Percentiles rank a stretch among this genome's conserved stretches.
Evolutionary conservation across 2,329 filamentous ascomycete genomes (phyloP).

Genomic region (Tympanopsis confertula): DNA sequence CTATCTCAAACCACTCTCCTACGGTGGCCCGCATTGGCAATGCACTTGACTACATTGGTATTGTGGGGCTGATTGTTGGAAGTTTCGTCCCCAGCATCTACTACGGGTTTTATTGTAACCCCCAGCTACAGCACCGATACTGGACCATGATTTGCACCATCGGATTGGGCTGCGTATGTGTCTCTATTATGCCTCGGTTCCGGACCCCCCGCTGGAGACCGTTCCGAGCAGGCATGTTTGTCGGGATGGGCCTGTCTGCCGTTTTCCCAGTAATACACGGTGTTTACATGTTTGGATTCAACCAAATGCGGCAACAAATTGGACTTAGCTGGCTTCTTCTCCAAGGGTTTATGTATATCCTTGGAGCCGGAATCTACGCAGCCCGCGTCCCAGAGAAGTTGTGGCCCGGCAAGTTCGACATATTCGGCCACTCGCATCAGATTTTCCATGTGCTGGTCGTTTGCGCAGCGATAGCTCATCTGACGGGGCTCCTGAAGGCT

Average conservation of each 20-base stretch:
- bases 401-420: conserved; percentile 9
- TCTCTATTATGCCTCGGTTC: conserved; percentile 45
- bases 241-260: conserved; percentile 55
- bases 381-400: conserved; percentile 7
- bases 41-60: conserved; percentile 58
- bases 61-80: conserved; percentile 56
- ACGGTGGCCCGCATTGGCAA: conserved; percentile 49
- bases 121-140: conserved; percentile 39
- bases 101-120: conserved; percentile 46
- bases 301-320: conserved; percentile 6
- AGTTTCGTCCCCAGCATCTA: conserved; percentile 55
- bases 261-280: conserved; percentile 53
- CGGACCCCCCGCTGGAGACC: conserved; percentile 50
- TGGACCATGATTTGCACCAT: conserved; percentile 48
- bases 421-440: conserved; percentile 9
- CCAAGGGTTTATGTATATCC: conserved; percentile 8
- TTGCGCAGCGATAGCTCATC: conserved; percentile 5
- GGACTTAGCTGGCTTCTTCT: conserved; percentile 9
- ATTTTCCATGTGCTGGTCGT: conserved; percentile 11
- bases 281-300: conserved; percentile 26
- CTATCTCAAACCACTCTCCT: conserved; percentile 54
- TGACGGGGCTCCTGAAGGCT: conserved; percentile 5
- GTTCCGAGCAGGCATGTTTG: conserved; percentile 54
- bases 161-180: conserved; percentile 40
- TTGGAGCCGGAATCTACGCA: conserved; percentile 2